Evolutionary conservation across 129 eudicot species (phyloP).

Genomic region (Glebionis coronaria): DNA sequence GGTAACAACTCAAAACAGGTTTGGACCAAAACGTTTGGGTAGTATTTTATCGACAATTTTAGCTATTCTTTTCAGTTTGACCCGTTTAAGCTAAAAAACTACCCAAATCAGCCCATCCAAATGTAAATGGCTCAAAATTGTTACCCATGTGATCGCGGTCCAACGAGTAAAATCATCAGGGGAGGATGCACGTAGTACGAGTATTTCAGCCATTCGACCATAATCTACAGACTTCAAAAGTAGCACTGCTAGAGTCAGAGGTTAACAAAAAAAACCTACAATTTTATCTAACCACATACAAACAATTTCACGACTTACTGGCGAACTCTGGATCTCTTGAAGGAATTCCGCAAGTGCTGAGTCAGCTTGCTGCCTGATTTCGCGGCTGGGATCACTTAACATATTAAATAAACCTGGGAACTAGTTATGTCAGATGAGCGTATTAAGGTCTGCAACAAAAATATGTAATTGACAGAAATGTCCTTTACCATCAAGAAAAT

Average conservation of each 20-base stretch:
- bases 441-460: constrained; percentile 18
- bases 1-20: too few species aligned
- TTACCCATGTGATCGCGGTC: constrained; percentile 98
- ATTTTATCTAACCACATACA: constrained; percentile 4
- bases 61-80: too few species aligned
- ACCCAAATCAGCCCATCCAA: not conserved
- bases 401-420: constrained; percentile 89
- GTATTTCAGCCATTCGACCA: constrained; percentile 99
- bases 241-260: constrained; percentile 57
- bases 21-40: too few species aligned
- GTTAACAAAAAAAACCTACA: constrained; percentile 14
- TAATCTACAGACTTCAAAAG: constrained; percentile 98
- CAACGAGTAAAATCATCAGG: constrained; percentile 88
- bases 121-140: not conserved
- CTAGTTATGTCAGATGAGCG: constrained; percentile 22
- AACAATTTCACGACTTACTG: constrained; percentile 45
- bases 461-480: constrained; percentile 21
- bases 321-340: constrained; percentile 91
- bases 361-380: constrained; percentile 97
- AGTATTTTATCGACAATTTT: too few species aligned
- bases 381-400: constrained; percentile 97
- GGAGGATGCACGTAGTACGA: constrained; percentile 92
- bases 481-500: constrained; percentile 94
- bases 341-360: constrained; percentile 96
- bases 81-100: too few species aligned